Conservation (phyloP, 2,329 filamentous ascomycete genomes). For the Penicillium sp. region DNA sequence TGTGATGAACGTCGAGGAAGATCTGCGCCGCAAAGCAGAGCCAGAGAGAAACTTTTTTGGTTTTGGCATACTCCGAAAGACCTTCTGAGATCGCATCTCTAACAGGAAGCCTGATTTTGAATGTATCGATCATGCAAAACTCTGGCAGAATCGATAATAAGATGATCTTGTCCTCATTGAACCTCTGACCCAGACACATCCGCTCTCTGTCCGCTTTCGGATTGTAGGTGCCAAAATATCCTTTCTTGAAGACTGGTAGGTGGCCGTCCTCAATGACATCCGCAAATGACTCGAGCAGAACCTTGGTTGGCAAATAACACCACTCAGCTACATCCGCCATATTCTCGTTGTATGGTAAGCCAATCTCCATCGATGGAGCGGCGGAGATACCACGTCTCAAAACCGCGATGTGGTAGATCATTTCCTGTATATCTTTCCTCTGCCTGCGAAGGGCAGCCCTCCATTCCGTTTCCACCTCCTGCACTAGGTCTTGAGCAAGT, state of each 20-base stretch:
- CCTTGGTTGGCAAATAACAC: constrained; percentile 16
- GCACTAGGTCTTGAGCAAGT: constrained; percentile 19
- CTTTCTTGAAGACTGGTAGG: constrained; percentile 23
- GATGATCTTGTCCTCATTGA: constrained; percentile 32
- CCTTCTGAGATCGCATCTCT: constrained; percentile 27
- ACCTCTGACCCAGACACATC: constrained; percentile 27
- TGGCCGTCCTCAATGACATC: constrained; percentile 16
- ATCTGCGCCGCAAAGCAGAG: constrained; percentile 30
- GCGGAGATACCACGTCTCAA: neutral
- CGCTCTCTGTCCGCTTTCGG: constrained; percentile 22
- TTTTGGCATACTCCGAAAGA: constrained; percentile 23
- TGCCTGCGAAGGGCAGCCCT: neutral
- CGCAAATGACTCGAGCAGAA: constrained; percentile 19
- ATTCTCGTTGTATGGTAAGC: constrained; percentile 23
- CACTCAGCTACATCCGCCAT: constrained; percentile 24
- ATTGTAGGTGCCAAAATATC: constrained; percentile 27
- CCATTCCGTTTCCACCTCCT: constrained; percentile 16
- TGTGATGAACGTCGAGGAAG: constrained; percentile 32
- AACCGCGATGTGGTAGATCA: neutral
- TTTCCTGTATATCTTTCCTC: neutral
- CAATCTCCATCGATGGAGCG: constrained; percentile 18
- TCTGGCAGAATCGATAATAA: constrained; percentile 13
- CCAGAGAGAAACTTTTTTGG: constrained; percentile 21
- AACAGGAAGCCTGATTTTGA: constrained; percentile 16
- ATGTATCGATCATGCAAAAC: constrained; percentile 6